Evolutionary conservation across 352 stramenopile genomes (phyloP).

Genomic region (Phytophthora tentaculata): DNA sequence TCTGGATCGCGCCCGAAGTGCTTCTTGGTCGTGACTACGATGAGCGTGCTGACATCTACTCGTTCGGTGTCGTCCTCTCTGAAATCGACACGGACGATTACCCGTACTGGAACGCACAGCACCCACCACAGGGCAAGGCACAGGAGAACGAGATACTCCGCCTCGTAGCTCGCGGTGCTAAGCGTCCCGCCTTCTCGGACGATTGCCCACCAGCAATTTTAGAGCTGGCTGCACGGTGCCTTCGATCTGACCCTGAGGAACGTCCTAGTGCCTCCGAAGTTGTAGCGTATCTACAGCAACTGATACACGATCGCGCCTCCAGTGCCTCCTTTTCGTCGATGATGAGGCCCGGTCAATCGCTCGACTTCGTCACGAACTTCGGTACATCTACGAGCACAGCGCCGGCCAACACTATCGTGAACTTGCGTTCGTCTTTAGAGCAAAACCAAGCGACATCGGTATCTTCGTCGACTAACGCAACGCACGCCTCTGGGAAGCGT

Average conservation of each 20-base stretch:
- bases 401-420: constrained; percentile 34
- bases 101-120: constrained; percentile 40
- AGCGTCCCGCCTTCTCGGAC: constrained; percentile 57
- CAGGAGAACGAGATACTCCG: constrained; percentile 70
- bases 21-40: constrained; percentile 58
- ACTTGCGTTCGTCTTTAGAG: constrained; percentile 17
- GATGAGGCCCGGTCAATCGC: constrained; percentile 20
- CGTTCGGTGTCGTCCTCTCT: constrained; percentile 57
- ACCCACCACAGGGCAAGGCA: constrained; percentile 46
- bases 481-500: constrained; percentile 16
- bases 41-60: constrained; percentile 64
- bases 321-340: constrained; percentile 27
- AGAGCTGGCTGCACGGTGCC: constrained; percentile 53
- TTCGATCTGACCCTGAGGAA: constrained; percentile 56
- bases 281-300: constrained; percentile 55
- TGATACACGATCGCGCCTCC: constrained; percentile 35
- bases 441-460: constrained; percentile 17
- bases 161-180: constrained; percentile 54
- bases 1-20: constrained; percentile 64
- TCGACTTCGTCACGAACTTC: constrained; percentile 30
- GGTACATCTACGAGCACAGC: constrained; percentile 20
- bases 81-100: constrained; percentile 63
- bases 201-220: constrained; percentile 57
- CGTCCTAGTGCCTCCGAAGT: constrained; percentile 64
- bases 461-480: constrained; percentile 10